Conservation (phyloP, 768 basidiomycete genomes). For the Hericium rajendrae region DNA sequence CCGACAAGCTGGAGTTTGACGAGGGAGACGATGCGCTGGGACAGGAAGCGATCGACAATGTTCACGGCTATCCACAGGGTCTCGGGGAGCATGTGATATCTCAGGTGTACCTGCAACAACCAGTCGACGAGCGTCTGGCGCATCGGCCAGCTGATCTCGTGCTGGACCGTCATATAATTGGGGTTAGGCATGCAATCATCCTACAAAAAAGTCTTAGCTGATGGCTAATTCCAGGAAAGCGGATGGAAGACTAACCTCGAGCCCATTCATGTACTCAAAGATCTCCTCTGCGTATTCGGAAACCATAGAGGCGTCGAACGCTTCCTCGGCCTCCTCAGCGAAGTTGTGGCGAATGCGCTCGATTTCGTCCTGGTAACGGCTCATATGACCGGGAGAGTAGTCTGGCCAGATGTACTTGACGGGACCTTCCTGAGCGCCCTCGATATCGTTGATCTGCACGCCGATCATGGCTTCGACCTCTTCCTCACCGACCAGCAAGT, state of each 20-base stretch:
- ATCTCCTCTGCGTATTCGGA: conserved; percentile 99
- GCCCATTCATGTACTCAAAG: conserved; percentile 88
- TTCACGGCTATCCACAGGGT: conserved; percentile 99
- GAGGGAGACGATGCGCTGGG: conserved; percentile 63
- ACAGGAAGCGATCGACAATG: conserved; percentile 73
- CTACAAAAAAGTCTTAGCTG: conserved; percentile 31
- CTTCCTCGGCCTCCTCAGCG: conserved; percentile 59
- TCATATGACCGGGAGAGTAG: conserved; percentile 48
- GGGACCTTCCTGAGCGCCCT: conserved; percentile 30
- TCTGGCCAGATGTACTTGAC: conserved; percentile 54
- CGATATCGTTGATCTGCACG: conserved; percentile 32
- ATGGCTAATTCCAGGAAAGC: not conserved
- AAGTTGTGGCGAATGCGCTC: conserved; percentile 51
- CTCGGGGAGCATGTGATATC: conserved; percentile 98
- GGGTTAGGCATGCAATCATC: conserved; percentile 83
- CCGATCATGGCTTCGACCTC: conserved; percentile 62
- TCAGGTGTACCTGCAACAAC: conserved; percentile 94
- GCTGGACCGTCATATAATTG: conserved; percentile 89
- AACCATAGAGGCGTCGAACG: conserved; percentile 88
- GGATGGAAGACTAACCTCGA: conserved; percentile 56
- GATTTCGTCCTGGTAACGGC: conserved; percentile 52
- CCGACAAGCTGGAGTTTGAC: conserved; percentile 92
- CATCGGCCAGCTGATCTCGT: conserved; percentile 90
- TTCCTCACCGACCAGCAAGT: conserved; percentile 35
- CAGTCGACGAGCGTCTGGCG: conserved; percentile 96